Evolutionary conservation across 2,329 filamentous ascomycete species (phyloP).

Genomic region (Colletotrichum shisoi): DNA sequence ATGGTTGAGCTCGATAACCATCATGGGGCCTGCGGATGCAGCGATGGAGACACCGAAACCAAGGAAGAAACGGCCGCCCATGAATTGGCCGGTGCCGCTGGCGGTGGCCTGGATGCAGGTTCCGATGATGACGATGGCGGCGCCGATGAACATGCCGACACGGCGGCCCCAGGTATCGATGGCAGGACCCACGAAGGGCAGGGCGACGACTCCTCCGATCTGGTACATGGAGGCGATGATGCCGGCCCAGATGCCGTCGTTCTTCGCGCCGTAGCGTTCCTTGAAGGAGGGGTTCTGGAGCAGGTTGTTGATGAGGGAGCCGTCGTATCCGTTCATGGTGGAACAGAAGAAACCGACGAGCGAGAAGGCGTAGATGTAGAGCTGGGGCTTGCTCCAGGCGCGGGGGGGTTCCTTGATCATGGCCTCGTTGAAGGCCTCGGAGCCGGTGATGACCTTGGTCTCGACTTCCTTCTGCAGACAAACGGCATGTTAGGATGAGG

Average conservation of each 20-base stretch:
- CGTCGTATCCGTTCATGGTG: constrained; percentile 63
- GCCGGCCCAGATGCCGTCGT: constrained; percentile 58
- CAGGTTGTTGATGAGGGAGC: constrained; percentile 59
- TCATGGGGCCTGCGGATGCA: constrained; percentile 57
- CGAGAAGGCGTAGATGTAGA: constrained; percentile 56
- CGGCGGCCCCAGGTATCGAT: constrained; percentile 59
- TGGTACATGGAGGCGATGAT: constrained; percentile 62
- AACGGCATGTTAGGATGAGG: not conserved
- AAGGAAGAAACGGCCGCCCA: constrained; percentile 67
- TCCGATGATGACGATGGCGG: constrained; percentile 54
- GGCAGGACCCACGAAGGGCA: constrained; percentile 57
- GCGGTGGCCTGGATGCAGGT: constrained; percentile 57
- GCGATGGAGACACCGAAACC: constrained; percentile 64
- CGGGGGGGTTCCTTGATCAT: constrained; percentile 60
- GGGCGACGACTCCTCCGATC: constrained; percentile 58
- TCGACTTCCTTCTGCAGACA: constrained; percentile 41
- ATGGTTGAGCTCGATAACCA: constrained; percentile 58
- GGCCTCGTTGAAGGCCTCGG: constrained; percentile 64
- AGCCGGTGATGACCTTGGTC: constrained; percentile 59
- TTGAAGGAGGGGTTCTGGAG: constrained; percentile 54
- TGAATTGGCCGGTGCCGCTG: constrained; percentile 52
- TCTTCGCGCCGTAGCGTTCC: constrained; percentile 51
- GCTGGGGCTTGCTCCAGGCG: constrained; percentile 51
- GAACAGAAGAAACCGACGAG: constrained; percentile 59
- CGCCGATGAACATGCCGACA: constrained; percentile 56